Percentiles rank a stretch among this genome's conserved stretches.
These are phyloP conservation scores for Irpex lacteus DNA, from an alignment of 1,284 basidiomycete genomes.

Conservation along the genomic window DNA sequence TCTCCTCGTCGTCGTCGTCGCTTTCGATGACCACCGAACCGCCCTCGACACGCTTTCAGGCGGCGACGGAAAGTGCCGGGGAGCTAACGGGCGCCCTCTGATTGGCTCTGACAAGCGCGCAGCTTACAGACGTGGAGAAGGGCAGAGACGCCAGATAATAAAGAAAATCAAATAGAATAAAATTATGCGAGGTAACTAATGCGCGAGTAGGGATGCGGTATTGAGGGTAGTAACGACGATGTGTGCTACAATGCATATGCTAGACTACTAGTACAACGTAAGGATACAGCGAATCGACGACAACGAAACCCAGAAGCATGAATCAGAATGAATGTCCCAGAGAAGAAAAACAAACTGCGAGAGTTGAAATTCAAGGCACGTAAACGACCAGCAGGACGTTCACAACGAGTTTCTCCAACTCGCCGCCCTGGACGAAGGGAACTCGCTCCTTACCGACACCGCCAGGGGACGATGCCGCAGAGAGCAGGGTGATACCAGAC, in stretches of 20 bases:
- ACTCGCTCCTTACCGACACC: slow-evolving; percentile 65
- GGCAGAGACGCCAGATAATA: not conserved
- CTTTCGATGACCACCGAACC: slow-evolving; percentile 19
- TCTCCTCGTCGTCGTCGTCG: slow-evolving; percentile 27
- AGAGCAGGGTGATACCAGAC: slow-evolving; percentile 60
- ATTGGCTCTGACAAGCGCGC: slow-evolving; percentile 14
- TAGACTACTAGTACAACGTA: slow-evolving; percentile 10
- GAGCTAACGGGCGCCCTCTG: slow-evolving; percentile 17
- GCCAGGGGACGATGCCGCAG: slow-evolving; percentile 44
- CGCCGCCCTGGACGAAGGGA: slow-evolving; percentile 61
- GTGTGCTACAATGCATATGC: slow-evolving; percentile 8
- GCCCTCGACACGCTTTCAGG: slow-evolving; percentile 14
- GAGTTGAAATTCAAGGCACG: slow-evolving; percentile 41
- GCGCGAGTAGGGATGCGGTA: not conserved
- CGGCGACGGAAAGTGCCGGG: slow-evolving; percentile 17
- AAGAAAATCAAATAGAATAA: not conserved
- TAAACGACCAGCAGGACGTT: slow-evolving; percentile 69
- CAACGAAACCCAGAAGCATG: not conserved
- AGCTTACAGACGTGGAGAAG: not conserved
- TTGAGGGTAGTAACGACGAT: not conserved
- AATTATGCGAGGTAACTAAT: not conserved
- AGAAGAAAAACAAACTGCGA: not conserved
- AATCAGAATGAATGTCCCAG: not conserved
- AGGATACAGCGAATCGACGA: slow-evolving; percentile 1
- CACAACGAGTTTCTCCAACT: slow-evolving; percentile 69